Percentiles rank a stretch among this genome's conserved stretches.
phyloP scores from a whole-genome alignment of 148 eudicot species.

The Limonium bicolor region DNA sequence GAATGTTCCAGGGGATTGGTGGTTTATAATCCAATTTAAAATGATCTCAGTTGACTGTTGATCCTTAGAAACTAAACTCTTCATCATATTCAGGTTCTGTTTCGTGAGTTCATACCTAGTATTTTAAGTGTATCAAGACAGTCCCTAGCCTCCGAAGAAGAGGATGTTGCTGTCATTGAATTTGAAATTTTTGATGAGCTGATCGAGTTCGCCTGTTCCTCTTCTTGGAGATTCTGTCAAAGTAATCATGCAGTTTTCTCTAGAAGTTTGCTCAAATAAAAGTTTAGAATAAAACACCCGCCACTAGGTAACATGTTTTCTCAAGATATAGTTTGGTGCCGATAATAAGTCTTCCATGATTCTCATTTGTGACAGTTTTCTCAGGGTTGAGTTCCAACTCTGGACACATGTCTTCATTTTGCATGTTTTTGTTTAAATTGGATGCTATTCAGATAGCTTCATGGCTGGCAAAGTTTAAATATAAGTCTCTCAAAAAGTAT shows the following conservation, averaged over 20 bases:
- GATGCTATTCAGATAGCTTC: constrained; percentile 90
- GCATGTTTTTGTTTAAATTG: constrained; percentile 2
- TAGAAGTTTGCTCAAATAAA: constrained; percentile 72
- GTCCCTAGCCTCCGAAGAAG: constrained; percentile 88
- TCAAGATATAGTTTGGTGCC: no score
- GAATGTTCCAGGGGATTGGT: background rate
- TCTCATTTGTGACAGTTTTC: background rate
- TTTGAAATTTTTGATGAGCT: constrained; percentile 95
- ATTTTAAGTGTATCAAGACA: constrained; percentile 82
- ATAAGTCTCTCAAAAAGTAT: constrained; percentile 74
- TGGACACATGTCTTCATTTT: background rate
- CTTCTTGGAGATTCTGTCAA: constrained; percentile 89
- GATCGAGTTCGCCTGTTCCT: constrained; percentile 92
- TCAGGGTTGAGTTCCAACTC: background rate
- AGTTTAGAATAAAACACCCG: constrained; percentile 69
- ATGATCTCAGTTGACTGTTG: no score
- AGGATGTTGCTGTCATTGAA: constrained; percentile 81
- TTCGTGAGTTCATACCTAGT: constrained; percentile 80
- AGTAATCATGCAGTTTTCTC: constrained; percentile 87
- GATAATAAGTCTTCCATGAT: background rate
- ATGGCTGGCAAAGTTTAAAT: constrained; percentile 84
- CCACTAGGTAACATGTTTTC: constrained; percentile 72
- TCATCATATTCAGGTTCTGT: constrained; percentile 54
- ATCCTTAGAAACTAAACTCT: no score
- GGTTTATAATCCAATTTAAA: no score